Percentiles rank a stretch among this genome's conserved stretches.
Evolutionary conservation across 2,329 filamentous ascomycete species (phyloP).

Genomic region (Rhynchosporium agropyri): DNA sequence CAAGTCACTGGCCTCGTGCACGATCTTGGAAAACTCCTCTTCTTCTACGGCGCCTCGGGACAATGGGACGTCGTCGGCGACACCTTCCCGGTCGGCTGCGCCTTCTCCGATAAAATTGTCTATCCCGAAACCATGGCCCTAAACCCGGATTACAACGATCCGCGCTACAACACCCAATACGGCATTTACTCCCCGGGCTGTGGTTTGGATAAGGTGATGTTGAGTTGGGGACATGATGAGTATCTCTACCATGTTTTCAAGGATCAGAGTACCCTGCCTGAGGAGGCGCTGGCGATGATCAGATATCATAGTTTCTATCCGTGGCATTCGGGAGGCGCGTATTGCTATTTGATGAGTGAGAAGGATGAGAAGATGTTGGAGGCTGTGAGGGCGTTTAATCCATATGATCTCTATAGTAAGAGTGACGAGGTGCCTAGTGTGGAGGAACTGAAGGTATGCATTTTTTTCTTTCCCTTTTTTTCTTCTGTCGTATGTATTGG

Average conservation of each 20-base stretch:
- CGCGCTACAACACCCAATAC: conserved; percentile 72
- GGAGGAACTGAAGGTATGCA: conserved; percentile 70
- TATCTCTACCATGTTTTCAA: conserved; percentile 87
- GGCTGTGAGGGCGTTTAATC: conserved; percentile 85
- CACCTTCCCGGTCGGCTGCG: conserved; percentile 78
- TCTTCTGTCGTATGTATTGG: background rate
- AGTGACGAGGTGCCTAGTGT: conserved; percentile 77
- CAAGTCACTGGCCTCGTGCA: conserved; percentile 77
- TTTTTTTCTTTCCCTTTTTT: conserved; percentile 21
- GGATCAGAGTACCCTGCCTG: conserved; percentile 76
- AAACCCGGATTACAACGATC: conserved; percentile 74
- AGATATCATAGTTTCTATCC: conserved; percentile 91
- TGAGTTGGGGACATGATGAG: conserved; percentile 89
- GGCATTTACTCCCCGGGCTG: conserved; percentile 82
- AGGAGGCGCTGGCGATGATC: conserved; percentile 88
- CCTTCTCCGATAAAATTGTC: conserved; percentile 76
- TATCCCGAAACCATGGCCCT: conserved; percentile 75
- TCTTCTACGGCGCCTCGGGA: conserved; percentile 79
- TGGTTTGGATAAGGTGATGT: conserved; percentile 84
- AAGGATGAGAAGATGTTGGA: conserved; percentile 79
- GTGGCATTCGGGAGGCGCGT: conserved; percentile 83
- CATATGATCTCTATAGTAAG: conserved; percentile 92
- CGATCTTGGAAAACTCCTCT: conserved; percentile 78
- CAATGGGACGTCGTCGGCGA: conserved; percentile 95
- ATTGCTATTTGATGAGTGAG: conserved; percentile 79